Percentiles rank a stretch among this genome's conserved stretches.
Evolutionary conservation across 208 protist genomes (phyloP).

Genomic region (Crithidia fasciculata): DNA sequence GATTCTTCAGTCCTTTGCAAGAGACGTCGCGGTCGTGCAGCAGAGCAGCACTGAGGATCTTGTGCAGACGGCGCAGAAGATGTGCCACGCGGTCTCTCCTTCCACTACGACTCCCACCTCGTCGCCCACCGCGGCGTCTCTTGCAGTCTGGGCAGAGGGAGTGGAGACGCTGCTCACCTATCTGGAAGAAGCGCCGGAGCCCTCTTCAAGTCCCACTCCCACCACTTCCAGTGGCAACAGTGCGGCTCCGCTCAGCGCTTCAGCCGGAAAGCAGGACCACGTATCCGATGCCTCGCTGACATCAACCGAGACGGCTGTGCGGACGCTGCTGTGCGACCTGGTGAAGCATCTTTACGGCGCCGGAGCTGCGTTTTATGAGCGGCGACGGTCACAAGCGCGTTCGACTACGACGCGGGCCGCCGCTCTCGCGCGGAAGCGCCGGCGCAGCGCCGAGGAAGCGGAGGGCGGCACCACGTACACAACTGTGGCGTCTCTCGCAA

Average conservation of each 20-base stretch:
- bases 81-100: not conserved
- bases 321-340: conserved; percentile 25
- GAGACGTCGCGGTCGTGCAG: not conserved
- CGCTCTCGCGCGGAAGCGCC: no score
- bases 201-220: not conserved
- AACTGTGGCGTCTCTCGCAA: no score
- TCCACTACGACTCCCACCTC: not conserved
- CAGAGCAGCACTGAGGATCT: not conserved
- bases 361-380: conserved; percentile 24
- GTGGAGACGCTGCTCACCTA: conserved; percentile 54
- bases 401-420: no score
- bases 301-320: conserved; percentile 11
- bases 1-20: conserved; percentile 3
- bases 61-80: not conserved
- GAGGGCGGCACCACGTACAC: no score
- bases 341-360: conserved; percentile 27
- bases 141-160: conserved; percentile 48
- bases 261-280: no score
- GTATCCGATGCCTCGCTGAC: not conserved
- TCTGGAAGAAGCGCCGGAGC: conserved; percentile 28
- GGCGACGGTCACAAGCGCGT: no score
- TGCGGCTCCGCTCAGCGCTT: not conserved
- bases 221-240: not conserved
- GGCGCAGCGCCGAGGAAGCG: no score
- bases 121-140: not conserved